Percentiles rank a stretch among this genome's conserved stretches.
phyloP scores from a whole-genome alignment of 768 basidiomycete genomes.

The Leccinum subtestaceum region DNA sequence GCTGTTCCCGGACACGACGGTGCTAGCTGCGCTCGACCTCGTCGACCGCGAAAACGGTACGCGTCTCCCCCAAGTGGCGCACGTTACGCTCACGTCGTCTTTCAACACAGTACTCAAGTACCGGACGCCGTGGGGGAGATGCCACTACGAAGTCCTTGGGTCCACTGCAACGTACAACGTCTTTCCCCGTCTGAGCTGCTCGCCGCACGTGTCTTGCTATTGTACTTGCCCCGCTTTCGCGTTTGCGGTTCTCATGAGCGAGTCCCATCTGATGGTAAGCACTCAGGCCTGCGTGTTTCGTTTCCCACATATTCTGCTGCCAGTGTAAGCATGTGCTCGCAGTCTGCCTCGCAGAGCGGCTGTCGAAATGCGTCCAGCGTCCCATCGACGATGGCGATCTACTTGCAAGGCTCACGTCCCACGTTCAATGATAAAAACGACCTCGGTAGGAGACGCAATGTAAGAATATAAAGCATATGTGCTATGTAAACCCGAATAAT shows the following conservation, averaged over 20 bases:
- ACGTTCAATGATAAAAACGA: slow-evolving; percentile 10
- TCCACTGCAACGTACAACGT: slow-evolving; percentile 63
- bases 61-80: slow-evolving; percentile 10
- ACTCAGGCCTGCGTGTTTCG: background rate
- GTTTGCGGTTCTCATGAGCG: slow-evolving; percentile 57
- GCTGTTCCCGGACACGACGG: slow-evolving; percentile 59
- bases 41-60: slow-evolving; percentile 68
- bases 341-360: slow-evolving; percentile 52
- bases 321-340: slow-evolving; percentile 85
- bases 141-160: slow-evolving; percentile 66
- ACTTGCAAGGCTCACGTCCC: slow-evolving; percentile 27
- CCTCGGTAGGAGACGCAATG: background rate
- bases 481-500: slow-evolving; percentile 12
- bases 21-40: slow-evolving; percentile 74
- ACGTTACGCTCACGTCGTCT: slow-evolving; percentile 1
- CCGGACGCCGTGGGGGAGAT: slow-evolving; percentile 52
- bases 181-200: slow-evolving; percentile 44
- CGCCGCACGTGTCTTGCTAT: slow-evolving; percentile 45
- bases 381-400: slow-evolving; percentile 47
- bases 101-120: slow-evolving; percentile 55
- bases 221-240: slow-evolving; percentile 78
- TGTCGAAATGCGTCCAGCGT: slow-evolving; percentile 51
- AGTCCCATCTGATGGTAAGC: slow-evolving; percentile 63
- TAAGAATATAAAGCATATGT: slow-evolving; percentile 7
- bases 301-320: background rate